Conservation (phyloP, 2,329 filamentous ascomycete species). For the Microsporum ferrugineum region DNA sequence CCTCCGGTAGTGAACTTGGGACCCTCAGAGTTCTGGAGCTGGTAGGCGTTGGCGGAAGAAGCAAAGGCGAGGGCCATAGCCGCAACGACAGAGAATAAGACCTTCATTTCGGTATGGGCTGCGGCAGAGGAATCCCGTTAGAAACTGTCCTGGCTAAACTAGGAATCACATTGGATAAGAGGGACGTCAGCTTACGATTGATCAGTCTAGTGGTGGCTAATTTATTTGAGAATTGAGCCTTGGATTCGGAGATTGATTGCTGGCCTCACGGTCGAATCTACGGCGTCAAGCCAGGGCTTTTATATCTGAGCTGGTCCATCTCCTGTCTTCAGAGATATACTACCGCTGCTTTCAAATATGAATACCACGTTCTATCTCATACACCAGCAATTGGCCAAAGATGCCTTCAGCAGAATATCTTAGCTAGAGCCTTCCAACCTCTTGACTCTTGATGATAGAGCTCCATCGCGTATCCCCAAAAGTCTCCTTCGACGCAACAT, state of each 20-base stretch:
- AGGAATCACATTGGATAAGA: neutral
- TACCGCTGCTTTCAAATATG: neutral
- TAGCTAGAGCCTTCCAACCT: neutral
- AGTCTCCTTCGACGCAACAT: neutral
- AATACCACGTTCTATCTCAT: neutral
- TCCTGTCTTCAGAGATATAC: neutral
- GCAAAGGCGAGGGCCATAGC: neutral
- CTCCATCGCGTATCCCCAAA: neutral
- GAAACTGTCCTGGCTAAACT: neutral
- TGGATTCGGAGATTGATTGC: neutral
- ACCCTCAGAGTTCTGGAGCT: slow-evolving; percentile 1
- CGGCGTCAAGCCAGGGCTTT: neutral
- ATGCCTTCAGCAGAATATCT: neutral
- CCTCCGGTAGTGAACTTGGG: neutral
- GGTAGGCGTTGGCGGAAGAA: neutral
- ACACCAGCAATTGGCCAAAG: neutral
- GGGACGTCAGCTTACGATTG: neutral
- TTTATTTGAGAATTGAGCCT: neutral
- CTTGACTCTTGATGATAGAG: neutral
- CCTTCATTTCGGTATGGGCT: neutral
- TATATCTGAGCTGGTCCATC: neutral
- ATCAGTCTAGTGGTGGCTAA: neutral
- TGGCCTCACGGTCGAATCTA: neutral
- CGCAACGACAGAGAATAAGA: neutral
- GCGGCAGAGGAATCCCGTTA: neutral